Percentiles rank a stretch among this genome's conserved stretches.
phyloP scores from a whole-genome alignment of 2,329 filamentous ascomycete species.

The Fusarium globosum region DNA sequence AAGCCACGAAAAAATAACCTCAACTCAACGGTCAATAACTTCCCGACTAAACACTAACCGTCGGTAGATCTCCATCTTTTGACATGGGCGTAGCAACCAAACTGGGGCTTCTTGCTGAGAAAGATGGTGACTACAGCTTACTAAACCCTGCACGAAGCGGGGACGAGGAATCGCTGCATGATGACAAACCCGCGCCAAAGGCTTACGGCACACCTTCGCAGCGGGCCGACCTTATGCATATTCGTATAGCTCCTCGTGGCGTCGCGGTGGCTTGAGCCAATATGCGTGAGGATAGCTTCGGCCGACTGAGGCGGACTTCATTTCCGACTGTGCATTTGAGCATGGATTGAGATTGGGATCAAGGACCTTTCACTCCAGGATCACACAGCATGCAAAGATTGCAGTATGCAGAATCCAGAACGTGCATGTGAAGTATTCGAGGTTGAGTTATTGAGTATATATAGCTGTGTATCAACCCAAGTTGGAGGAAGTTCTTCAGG shows the following conservation, averaged over 20 bases:
- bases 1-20: background rate
- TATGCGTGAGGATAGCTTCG: constrained; percentile 2
- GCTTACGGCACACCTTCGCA: constrained; percentile 6
- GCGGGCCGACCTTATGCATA: constrained; percentile 14
- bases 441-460: constrained; percentile 7
- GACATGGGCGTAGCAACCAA: background rate
- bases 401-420: background rate
- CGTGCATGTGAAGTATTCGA: background rate
- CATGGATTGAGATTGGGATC: background rate
- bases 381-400: background rate
- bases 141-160: constrained; percentile 17
- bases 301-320: constrained; percentile 7
- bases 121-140: constrained; percentile 28
- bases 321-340: constrained; percentile 14
- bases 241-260: constrained; percentile 1
- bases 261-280: background rate
- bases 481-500: background rate
- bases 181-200: constrained; percentile 22
- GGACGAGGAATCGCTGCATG: constrained; percentile 8
- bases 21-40: background rate
- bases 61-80: background rate
- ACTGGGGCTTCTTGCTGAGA: constrained; percentile 19
- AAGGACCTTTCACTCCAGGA: background rate
- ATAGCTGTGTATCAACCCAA: background rate
- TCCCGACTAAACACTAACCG: background rate